phyloP scores from a whole-genome alignment of 2,329 filamentous ascomycete species.

The Arthrobotrys pseudoclavata region DNA sequence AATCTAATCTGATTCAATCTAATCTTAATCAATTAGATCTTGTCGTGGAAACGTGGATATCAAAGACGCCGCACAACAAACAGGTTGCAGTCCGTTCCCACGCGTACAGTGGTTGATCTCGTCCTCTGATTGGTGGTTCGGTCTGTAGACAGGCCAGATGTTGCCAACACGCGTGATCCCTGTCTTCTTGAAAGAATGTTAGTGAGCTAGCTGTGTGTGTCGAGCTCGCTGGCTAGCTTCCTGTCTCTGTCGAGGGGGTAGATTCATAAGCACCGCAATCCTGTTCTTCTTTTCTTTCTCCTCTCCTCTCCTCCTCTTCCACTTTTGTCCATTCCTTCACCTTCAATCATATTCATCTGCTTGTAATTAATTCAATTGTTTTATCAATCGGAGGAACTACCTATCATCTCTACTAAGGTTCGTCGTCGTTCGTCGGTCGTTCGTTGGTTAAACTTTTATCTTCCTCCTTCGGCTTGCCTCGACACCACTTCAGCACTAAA shows the following conservation, averaged over 20 bases:
- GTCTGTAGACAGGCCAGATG: conserved; percentile 1
- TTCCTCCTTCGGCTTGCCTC: not conserved
- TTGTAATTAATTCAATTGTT: conserved; percentile 29
- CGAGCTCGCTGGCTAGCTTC: conserved; percentile 59
- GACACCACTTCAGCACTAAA: not conserved
- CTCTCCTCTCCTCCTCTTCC: conserved; percentile 63
- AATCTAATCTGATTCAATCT: not conserved
- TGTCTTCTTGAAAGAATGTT: conserved; percentile 11
- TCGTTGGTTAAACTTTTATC: conserved; percentile 38
- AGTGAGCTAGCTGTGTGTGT: conserved; percentile 26
- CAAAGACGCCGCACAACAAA: not conserved
- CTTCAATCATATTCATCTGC: not conserved
- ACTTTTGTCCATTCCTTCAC: conserved; percentile 55
- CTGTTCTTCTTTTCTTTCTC: conserved; percentile 63
- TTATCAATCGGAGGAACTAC: not conserved
- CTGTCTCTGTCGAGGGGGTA: conserved; percentile 15
- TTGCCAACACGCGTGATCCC: conserved; percentile 10
- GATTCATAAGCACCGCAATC: conserved; percentile 64
- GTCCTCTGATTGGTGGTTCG: not conserved
- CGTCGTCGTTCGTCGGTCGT: conserved; percentile 31
- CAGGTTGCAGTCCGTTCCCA: not conserved
- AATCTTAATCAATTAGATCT: not conserved
- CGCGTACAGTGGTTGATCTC: not conserved
- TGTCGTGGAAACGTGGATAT: not conserved
- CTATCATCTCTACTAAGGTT: conserved; percentile 15